Evolutionary conservation across 2,329 filamentous ascomycete genomes (phyloP), one percentile per base, ranked within the genome.

Genomic region (Colletotrichum coccodes): DNA sequence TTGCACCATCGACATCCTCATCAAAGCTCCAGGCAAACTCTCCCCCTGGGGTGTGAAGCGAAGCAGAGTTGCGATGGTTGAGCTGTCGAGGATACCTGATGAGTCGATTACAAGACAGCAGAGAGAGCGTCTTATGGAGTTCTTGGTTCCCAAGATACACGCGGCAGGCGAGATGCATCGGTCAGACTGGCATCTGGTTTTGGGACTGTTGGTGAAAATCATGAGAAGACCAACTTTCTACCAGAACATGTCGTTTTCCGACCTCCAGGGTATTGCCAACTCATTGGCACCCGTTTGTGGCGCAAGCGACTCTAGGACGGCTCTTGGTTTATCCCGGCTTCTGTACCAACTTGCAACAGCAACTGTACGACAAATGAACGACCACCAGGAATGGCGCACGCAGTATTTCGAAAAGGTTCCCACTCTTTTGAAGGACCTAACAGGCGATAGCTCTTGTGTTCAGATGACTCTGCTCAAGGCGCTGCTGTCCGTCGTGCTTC

Each of bases 141-240:
- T 76, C 2, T 70, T 84, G 3, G 68, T 78, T 8, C 23, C 47
- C n/a, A 70, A 61, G 50, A 34, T 68, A 7, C 75, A 77, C 44
- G 61, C 73, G 5, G 74, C 73, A 2, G 75, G 75, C 32, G 71
- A 73, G 26, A 57, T 77, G 3, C 69, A 76, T 4, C 38, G 76
- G 2, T 72, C 76, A 11, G 71, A 74, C 11, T 82, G 80, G 78
- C 80, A 77, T 57, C 66, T 78, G 11, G 72, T 85, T 6, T 75
- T 89, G 7, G 79, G 81, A 23, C 72, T 89, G 54, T 81, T 83
- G 70, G 75, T 81, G 3, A 88, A 85, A 72, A 75, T 88, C 28
- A 86, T 87, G 82, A 75, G 76, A 6, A 80, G 81, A n/a, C 81
- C 86, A 0, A 87, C 85, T 0, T 86, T 86, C 64, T 86, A 88